Conservation (phyloP, 768 basidiomycete genomes). For the Cyathus striatus region DNA sequence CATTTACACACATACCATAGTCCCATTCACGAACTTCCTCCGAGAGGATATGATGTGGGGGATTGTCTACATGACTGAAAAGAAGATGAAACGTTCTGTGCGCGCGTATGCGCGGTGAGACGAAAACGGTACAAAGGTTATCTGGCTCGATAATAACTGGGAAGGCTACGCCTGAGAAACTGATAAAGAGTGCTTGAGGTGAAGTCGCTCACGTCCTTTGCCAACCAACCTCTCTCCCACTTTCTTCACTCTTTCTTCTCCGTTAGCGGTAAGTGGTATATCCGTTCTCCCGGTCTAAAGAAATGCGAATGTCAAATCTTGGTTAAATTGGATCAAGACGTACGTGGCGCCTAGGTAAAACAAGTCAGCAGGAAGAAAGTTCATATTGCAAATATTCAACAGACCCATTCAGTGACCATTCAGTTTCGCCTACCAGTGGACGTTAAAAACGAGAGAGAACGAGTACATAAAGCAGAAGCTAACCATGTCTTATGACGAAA, state of each 20-base stretch:
- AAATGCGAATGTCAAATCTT: too few species aligned
- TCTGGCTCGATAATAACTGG: conserved; percentile 74
- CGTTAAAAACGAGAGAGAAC: neutral
- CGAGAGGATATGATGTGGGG: conserved; percentile 51
- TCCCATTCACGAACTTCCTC: conserved; percentile 84
- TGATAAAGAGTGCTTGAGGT: neutral
- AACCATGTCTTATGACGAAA: conserved; percentile 79
- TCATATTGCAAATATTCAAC: conserved; percentile 12
- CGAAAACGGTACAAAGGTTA: conserved; percentile 67
- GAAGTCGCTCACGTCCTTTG: conserved; percentile 55
- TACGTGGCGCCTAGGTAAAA: conserved; percentile 53
- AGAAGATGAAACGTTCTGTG: conserved; percentile 82
- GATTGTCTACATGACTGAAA: conserved; percentile 40
- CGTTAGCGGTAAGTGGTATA: conserved; percentile 78
- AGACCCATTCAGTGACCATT: conserved; percentile 87
- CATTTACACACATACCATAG: conserved; percentile 41
- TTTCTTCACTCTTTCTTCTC: conserved; percentile 64
- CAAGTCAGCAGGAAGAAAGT: neutral
- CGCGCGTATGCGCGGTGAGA: conserved; percentile 88
- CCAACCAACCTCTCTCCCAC: conserved; percentile 70
- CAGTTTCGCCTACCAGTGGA: conserved; percentile 89
- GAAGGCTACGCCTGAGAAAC: neutral
- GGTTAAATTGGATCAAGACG: conserved; percentile 18
- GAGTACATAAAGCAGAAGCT: conserved; percentile 3
- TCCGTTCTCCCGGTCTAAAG: conserved; percentile 80